Evolutionary conservation across 306 rosid species (phyloP).

Genomic region (Pyrus pyrifolia): DNA sequence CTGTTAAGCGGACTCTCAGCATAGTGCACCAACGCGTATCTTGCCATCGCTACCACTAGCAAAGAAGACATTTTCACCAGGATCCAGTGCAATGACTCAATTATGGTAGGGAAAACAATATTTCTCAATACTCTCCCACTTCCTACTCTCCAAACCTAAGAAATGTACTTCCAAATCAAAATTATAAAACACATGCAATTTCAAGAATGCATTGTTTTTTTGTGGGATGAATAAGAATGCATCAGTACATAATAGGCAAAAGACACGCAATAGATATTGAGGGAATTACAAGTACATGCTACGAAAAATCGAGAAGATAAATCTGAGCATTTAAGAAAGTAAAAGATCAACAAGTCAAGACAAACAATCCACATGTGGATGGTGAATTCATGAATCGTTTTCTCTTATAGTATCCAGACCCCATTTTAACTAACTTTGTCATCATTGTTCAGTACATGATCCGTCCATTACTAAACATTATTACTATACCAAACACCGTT

Average conservation of each 20-base stretch:
- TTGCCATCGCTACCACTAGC: too few relatives aligned
- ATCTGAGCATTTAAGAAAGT: neutral
- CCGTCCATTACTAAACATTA: neutral
- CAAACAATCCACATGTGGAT: neutral
- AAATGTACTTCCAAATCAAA: constrained; percentile 1
- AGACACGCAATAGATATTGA: neutral
- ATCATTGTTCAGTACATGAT: neutral
- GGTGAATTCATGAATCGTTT: neutral
- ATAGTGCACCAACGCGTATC: too few relatives aligned
- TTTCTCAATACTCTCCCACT: constrained; percentile 55
- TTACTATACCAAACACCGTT: too few relatives aligned
- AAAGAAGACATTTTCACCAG: constrained; percentile 64
- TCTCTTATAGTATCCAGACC: neutral
- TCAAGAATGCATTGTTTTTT: neutral
- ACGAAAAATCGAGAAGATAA: neutral
- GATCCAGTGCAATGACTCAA: constrained; percentile 66
- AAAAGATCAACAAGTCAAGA: neutral
- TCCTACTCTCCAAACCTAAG: constrained; percentile 84
- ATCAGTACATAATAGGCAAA: neutral
- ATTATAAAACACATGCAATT: too few relatives aligned
- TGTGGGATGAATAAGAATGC: neutral
- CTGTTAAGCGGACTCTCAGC: too few relatives aligned
- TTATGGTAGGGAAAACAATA: constrained; percentile 49
- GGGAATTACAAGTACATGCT: neutral
- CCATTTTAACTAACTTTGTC: neutral